Evolutionary conservation across 768 basidiomycete species (phyloP).

Genomic region (Suillus sp.): DNA sequence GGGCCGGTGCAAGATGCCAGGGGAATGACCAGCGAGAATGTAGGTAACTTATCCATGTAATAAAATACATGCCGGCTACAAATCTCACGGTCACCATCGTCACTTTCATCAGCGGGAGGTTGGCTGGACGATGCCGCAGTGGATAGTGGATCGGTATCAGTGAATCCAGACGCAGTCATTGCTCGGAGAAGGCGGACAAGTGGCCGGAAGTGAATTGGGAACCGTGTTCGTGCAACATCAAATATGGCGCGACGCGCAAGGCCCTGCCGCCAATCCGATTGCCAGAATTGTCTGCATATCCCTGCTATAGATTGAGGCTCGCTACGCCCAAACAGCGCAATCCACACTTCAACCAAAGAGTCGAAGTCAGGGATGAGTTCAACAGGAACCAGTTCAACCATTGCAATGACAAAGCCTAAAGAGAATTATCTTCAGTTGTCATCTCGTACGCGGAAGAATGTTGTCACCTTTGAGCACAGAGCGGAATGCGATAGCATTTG

Average conservation of each 20-base stretch:
- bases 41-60: conserved; percentile 71
- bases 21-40: conserved; percentile 76
- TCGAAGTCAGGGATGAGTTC: conserved; percentile 80
- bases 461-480: conserved; percentile 80
- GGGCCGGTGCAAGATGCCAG: conserved; percentile 60
- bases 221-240: conserved; percentile 79
- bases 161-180: conserved; percentile 76
- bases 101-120: conserved; percentile 39
- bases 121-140: conserved; percentile 46
- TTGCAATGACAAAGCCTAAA: conserved; percentile 72
- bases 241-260: conserved; percentile 76
- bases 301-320: conserved; percentile 59
- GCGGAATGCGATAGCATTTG: conserved; percentile 77
- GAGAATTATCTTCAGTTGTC: conserved; percentile 12
- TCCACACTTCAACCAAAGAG: conserved; percentile 72
- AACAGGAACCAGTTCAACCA: conserved; percentile 73
- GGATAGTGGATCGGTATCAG: conserved; percentile 70
- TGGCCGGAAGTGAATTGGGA: conserved; percentile 75
- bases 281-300: conserved; percentile 84
- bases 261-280: conserved; percentile 68
- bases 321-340: conserved; percentile 77
- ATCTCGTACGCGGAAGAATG: conserved; percentile 5
- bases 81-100: conserved; percentile 52
- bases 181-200: conserved; percentile 73
- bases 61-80: conserved; percentile 74